Evolutionary conservation across 2,329 filamentous ascomycete genomes (phyloP), one percentile per base, ranked within the genome.

Genomic region (Colletotrichum tanaceti): DNA sequence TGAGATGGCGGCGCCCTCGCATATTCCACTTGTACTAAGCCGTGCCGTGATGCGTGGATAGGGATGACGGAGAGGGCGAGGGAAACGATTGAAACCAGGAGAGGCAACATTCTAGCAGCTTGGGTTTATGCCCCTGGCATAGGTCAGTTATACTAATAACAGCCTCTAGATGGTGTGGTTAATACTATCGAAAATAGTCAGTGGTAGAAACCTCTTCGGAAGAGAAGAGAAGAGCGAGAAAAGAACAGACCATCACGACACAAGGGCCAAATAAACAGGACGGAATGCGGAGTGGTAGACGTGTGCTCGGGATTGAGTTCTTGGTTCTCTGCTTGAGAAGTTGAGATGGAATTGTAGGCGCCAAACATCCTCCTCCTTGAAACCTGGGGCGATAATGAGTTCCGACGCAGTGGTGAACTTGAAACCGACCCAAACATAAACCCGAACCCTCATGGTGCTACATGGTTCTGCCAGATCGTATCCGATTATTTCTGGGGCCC

Each of bases 21-120:
- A 49, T 53, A 58, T 35, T 68, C 65, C 2, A 68, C 39, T 22
- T 64, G 46, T 2, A 64, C 39, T 13, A 35, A 35, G 11, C 53
- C 46, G 2, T 14, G 39, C 13, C 14, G 20, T 4, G 38, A 24
- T 14, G 39, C 60, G 4, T 53, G 35, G 14, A 22, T 20, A 13
- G 38, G 39, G 1, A 6, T 7, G 5, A 14, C 38, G 4, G 28
- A 28, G 7, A 39, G 28, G 10, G 13, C 22, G 38, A 63, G 3
- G 24, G 43, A 2, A 20, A 57, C 7, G 3, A 50, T 24, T 2
- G 55, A 16, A n/a, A 16, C 13, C 16, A 57, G 4, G 28, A 58
- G 55, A 16, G 32, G 5, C 11, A 38, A 18, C 64, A 67, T 67
- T 20, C 24, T 58, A 24, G 18, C 5, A 5, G 16, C 11, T 22